Evolutionary conservation across 1,284 basidiomycete species (phyloP).

Genomic region (Fomitopsis pinicola): DNA sequence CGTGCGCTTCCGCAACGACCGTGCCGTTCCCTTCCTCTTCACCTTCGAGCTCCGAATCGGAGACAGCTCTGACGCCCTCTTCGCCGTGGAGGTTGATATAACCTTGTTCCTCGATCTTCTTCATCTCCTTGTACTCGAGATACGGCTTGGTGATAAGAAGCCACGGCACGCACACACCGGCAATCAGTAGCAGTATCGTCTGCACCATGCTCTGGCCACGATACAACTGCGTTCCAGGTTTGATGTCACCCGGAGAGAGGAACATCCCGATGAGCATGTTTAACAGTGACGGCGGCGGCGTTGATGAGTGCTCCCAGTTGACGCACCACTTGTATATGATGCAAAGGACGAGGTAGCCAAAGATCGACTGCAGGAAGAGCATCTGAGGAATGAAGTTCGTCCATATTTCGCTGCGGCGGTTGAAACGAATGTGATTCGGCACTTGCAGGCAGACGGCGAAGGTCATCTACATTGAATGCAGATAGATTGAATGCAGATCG

Average conservation of each 20-base stretch:
- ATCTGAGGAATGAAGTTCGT: slow-evolving; percentile 97
- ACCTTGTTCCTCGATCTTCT: slow-evolving; percentile 80
- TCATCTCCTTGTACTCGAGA: slow-evolving; percentile 86
- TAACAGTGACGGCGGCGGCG: slow-evolving; percentile 83
- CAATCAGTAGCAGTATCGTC: slow-evolving; percentile 75
- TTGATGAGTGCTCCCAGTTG: slow-evolving; percentile 79
- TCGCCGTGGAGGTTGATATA: slow-evolving; percentile 71
- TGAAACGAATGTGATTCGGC: slow-evolving; percentile 94
- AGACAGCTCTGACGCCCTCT: slow-evolving; percentile 37
- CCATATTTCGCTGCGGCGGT: slow-evolving; percentile 81
- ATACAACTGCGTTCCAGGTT: slow-evolving; percentile 73
- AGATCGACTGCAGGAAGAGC: slow-evolving; percentile 96
- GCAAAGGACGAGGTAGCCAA: slow-evolving; percentile 93
- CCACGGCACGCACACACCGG: slow-evolving; percentile 92
- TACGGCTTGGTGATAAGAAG: slow-evolving; percentile 95
- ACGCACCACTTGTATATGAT: slow-evolving; percentile 98
- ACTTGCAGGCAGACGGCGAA: slow-evolving; percentile 96
- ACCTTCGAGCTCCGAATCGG: slow-evolving; percentile 65
- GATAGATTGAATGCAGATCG: slow-evolving; percentile 3
- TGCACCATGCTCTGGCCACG: slow-evolving; percentile 88
- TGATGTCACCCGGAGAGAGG: slow-evolving; percentile 80
- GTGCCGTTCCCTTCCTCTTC: slow-evolving; percentile 86
- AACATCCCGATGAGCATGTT: slow-evolving; percentile 98
- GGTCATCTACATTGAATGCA: slow-evolving; percentile 72
- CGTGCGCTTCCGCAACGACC: slow-evolving; percentile 64